Percentiles rank a stretch among this genome's conserved stretches.
These are phyloP conservation scores for Hebeloma cylindrosporum DNA, from an alignment of 768 basidiomycete species.

Conservation along the genomic window DNA sequence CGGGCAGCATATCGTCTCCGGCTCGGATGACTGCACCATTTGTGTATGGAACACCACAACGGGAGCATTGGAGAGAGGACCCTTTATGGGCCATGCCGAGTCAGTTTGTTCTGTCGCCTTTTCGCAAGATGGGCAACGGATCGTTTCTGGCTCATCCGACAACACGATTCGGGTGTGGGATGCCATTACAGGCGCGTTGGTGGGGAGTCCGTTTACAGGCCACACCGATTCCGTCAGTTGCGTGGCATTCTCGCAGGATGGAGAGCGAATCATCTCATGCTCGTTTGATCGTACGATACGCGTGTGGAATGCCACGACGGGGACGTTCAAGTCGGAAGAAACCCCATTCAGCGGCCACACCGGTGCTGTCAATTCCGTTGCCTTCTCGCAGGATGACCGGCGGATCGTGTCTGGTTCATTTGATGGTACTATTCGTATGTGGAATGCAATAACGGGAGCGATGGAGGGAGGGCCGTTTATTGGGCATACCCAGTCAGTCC, in stretches of 20 bases:
- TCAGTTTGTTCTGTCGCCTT: background rate
- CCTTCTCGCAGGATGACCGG: constrained; percentile 7
- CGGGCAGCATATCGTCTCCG: constrained; percentile 4
- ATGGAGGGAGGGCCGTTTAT: background rate
- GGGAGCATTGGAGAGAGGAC: background rate
- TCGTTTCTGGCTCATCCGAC: constrained; percentile 10
- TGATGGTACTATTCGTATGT: background rate
- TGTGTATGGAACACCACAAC: constrained; percentile 15
- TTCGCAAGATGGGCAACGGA: constrained; percentile 5
- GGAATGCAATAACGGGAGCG: background rate
- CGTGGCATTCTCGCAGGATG: constrained; percentile 10
- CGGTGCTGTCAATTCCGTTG: background rate
- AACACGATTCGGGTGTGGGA: constrained; percentile 20
- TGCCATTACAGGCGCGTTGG: constrained; percentile 7
- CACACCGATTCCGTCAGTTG: background rate
- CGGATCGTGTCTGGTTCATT: constrained; percentile 2
- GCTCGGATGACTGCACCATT: constrained; percentile 7
- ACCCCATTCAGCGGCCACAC: background rate
- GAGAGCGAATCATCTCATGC: constrained; percentile 3
- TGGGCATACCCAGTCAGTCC: constrained; percentile 1
- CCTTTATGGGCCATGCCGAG: background rate
- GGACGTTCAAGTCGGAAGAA: background rate
- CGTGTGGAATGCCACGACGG: constrained; percentile 5
- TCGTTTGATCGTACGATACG: background rate
- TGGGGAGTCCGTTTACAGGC: background rate